Evolutionary conservation across 2,329 filamentous ascomycete species (phyloP), one percentile per base, ranked within the genome.

Genomic region (Zalaria sp.): DNA sequence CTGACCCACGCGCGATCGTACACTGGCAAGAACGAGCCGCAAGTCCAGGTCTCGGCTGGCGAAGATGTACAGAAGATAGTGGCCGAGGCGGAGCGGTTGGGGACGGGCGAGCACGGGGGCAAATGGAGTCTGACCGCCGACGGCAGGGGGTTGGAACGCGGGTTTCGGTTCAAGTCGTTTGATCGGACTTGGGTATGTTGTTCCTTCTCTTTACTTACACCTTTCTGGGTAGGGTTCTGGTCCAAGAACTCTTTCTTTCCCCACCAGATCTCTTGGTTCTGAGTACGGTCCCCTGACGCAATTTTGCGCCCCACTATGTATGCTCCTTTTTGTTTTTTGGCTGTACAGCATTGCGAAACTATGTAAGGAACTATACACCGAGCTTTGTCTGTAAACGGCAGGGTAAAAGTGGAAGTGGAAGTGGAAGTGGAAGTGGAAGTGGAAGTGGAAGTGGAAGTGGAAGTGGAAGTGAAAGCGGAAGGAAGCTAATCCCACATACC

Each of bases 141-240:
- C 25, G 54, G 55, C 3, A 56, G 52, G 44, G 60, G 57, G 0
- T 39, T 63, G 5, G 54, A 61, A 47, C 43, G 58, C 25, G 42
- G 46, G 1, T 61, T 64, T 45, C 51, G 51, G 40, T 64, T 64
- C 51, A 58, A 58, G 48, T 59, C 53, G 3, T 64, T 64, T 43
- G 58, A 55, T 32, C 46, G 50, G 3, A 58, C 60, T 7, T 64
- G 61, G 61, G 60, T 63, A 46, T 26, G 51, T 50, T 3, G 11
- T 35, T 10, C 34, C 5, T 36, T 11, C 18, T 8, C 26, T 44
- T 37, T 25, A 10, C 26, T 18, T n/a, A 4, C 7, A 4, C 4
- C 25, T 11, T 27, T 28, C 32, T 38, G 11, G 7, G 26, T 8
- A 26, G 7, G 11, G n/a, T 26, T 38, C 11, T 38, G 6, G n/a